phyloP scores from a whole-genome alignment of 495 filamentous ascomycete species.

The Aspergillus egyptiacus region DNA sequence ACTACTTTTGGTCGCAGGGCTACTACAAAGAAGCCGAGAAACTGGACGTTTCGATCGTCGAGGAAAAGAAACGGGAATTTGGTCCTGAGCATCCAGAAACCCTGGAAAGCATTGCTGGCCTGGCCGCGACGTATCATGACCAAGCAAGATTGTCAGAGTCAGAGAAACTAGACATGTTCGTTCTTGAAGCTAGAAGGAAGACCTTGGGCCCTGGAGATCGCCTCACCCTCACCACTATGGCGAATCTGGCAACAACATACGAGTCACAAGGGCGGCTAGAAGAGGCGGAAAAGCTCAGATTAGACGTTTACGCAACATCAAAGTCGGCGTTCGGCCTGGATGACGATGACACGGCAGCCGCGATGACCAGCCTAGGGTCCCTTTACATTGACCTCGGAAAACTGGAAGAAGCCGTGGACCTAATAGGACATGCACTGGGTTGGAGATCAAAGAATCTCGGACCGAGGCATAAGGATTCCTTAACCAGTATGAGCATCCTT shows the following conservation, averaged over 20 bases:
- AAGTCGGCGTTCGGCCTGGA: constrained; percentile 27
- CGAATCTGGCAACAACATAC: constrained; percentile 22
- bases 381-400: not conserved
- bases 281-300: constrained; percentile 18
- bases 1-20: constrained; percentile 12
- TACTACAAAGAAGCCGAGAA: constrained; percentile 11
- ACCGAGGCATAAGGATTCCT: constrained; percentile 9
- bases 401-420: constrained; percentile 1
- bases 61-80: constrained; percentile 22
- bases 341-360: constrained; percentile 31
- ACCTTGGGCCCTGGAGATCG: constrained; percentile 27
- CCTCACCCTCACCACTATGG: constrained; percentile 30
- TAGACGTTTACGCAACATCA: constrained; percentile 15
- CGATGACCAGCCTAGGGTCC: constrained; percentile 18
- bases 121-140: constrained; percentile 21
- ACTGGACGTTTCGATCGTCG: constrained; percentile 19
- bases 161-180: constrained; percentile 13
- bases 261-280: constrained; percentile 3
- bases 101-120: constrained; percentile 15
- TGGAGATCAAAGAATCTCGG: constrained; percentile 13
- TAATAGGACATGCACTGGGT: not conserved
- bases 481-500: constrained; percentile 3
- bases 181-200: constrained; percentile 19
- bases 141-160: constrained; percentile 28
- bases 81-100: constrained; percentile 20